Conservation (phyloP, 176 grass and related monocot species). For the Cocos nucifera region DNA sequence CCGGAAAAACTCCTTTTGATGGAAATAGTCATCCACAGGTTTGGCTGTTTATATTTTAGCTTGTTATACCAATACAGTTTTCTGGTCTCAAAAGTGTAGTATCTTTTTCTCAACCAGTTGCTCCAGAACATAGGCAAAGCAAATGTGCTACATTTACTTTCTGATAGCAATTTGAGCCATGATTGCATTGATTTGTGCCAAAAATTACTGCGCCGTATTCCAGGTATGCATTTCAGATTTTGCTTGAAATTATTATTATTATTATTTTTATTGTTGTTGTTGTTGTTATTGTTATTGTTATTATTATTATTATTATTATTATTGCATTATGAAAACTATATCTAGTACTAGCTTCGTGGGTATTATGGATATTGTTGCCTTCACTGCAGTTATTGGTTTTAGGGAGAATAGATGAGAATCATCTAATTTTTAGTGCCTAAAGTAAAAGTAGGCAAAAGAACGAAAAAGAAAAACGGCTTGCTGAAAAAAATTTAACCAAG, state of each 20-base stretch:
- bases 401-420: no score
- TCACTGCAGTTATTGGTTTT: no score
- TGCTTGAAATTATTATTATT: neutral
- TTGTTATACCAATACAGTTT: no score
- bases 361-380: no score
- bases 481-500: no score
- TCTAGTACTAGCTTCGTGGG: no score
- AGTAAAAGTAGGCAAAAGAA: no score
- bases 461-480: no score
- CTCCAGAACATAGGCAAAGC: slow-evolving; percentile 65
- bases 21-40: slow-evolving; percentile 92
- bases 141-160: slow-evolving; percentile 54
- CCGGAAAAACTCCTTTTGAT: slow-evolving; percentile 77
- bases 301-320: neutral
- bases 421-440: no score
- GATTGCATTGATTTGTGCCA: slow-evolving; percentile 82
- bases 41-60: slow-evolving; percentile 17
- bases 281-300: neutral
- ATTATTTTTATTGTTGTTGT: neutral
- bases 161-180: slow-evolving; percentile 51
- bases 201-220: slow-evolving; percentile 74
- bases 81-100: no score
- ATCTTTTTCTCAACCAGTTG: slow-evolving; percentile 34
- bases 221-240: slow-evolving; percentile 39
- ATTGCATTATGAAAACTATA: neutral